A percentile compares a stretch with the other conserved stretches of the same genome.
These are phyloP conservation scores for Hirschfeldia incana DNA, from an alignment of 345 rosid species.

Conservation along the genomic window DNA sequence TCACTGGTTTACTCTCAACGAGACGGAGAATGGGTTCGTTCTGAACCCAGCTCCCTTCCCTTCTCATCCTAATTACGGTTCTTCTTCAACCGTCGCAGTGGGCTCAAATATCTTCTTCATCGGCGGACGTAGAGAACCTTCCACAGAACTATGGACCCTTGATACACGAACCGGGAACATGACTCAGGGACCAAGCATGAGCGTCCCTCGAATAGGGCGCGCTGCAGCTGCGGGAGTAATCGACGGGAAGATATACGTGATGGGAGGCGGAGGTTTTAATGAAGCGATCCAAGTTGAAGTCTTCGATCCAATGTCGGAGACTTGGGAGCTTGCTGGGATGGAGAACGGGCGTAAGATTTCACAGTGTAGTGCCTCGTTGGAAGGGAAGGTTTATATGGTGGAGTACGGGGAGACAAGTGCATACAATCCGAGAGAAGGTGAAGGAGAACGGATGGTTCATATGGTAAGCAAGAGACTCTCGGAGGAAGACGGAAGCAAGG, in stretches of 20 bases:
- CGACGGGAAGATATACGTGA: not conserved
- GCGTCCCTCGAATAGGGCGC: not conserved
- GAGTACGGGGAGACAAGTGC: not conserved
- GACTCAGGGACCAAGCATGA: not conserved
- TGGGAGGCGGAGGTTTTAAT: not conserved
- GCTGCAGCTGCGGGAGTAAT: not conserved
- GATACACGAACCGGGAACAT: not conserved
- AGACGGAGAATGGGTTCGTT: not conserved
- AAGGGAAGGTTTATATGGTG: not conserved
- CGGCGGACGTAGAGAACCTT: not conserved
- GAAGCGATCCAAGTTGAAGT: not conserved
- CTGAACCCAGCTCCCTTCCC: not conserved
- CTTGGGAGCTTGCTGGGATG: not conserved
- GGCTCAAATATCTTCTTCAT: not conserved
- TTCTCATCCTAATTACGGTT: not conserved
- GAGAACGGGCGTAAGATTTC: not conserved
- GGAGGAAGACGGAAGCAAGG: not conserved
- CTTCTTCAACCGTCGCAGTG: not conserved
- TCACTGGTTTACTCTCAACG: not conserved
- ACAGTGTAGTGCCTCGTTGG: not conserved
- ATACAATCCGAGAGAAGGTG: not conserved
- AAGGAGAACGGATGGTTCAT: not conserved
- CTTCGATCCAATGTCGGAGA: not conserved
- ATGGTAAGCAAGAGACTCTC: not conserved
- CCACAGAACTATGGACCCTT: not conserved